phyloP scores from a whole-genome alignment of 352 stramenopile genomes.

The Globisporangium alternatum region DNA sequence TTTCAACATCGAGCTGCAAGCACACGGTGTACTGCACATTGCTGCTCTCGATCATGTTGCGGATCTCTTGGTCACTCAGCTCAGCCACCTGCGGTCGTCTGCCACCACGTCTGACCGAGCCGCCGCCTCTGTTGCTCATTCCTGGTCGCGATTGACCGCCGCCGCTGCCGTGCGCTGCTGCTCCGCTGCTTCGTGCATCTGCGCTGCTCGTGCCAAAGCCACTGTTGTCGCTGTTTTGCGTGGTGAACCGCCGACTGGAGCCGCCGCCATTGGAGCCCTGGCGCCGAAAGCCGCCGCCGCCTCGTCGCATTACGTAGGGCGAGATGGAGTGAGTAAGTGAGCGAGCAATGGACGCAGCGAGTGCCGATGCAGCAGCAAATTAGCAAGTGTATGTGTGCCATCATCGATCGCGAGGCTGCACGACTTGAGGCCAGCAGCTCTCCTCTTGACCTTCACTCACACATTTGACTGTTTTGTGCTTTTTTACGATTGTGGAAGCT shows the following conservation, averaged over 20 bases:
- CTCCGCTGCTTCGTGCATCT: background rate
- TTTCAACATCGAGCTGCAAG: constrained; percentile 8
- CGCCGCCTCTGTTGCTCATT: background rate
- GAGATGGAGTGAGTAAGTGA: background rate
- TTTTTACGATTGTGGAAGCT: no score
- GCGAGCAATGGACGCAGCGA: no score
- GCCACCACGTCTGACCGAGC: background rate
- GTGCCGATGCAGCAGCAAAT: no score
- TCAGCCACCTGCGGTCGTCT: constrained; percentile 5
- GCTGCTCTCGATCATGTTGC: constrained; percentile 13
- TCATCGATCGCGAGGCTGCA: no score
- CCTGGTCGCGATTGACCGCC: background rate
- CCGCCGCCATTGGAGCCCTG: constrained; percentile 9
- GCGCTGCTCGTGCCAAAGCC: background rate
- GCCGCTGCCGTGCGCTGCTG: background rate
- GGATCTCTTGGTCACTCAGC: constrained; percentile 17
- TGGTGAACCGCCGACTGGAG: constrained; percentile 1
- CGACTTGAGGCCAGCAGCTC: no score
- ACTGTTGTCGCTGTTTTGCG: background rate
- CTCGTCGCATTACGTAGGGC: constrained; percentile 5
- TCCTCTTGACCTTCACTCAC: no score
- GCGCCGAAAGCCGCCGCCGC: background rate
- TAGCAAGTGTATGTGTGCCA: no score
- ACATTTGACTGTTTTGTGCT: no score
- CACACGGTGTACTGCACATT: constrained; percentile 9